A percentile compares a stretch with the other conserved stretches of the same genome.
phyloP scores from a whole-genome alignment of 2,329 filamentous ascomycete species.

The Stemphylium vesicarium region DNA sequence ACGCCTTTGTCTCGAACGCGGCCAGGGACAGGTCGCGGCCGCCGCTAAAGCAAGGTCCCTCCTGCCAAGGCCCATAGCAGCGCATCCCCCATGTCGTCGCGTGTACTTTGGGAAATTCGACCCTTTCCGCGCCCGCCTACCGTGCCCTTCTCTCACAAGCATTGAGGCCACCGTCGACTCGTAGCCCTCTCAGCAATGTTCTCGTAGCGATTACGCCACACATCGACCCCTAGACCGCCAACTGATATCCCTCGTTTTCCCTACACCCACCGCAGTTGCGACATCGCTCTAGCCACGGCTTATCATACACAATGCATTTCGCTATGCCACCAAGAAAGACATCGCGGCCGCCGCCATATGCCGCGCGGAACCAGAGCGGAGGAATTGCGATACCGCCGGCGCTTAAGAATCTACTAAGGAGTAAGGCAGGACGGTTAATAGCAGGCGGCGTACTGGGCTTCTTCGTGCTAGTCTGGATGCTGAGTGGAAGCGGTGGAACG shows the following conservation, averaged over 20 bases:
- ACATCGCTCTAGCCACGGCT: slow-evolving; percentile 24
- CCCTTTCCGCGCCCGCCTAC: slow-evolving; percentile 17
- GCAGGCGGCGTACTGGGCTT: slow-evolving; percentile 63
- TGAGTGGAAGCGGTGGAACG: slow-evolving; percentile 38
- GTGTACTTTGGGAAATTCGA: slow-evolving; percentile 18
- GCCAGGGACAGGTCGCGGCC: slow-evolving; percentile 1
- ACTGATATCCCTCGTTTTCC: slow-evolving; percentile 31
- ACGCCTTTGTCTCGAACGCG: background rate
- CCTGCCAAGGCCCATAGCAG: slow-evolving; percentile 22
- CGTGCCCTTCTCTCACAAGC: background rate
- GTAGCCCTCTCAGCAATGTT: slow-evolving; percentile 21
- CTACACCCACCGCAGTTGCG: slow-evolving; percentile 7
- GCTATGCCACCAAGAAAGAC: slow-evolving; percentile 86
- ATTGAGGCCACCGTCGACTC: background rate
- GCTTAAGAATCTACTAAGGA: slow-evolving; percentile 55
- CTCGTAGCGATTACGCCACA: slow-evolving; percentile 16
- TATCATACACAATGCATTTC: slow-evolving; percentile 71
- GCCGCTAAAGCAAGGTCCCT: slow-evolving; percentile 24
- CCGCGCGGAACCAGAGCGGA: slow-evolving; percentile 60
- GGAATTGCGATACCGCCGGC: slow-evolving; percentile 51
- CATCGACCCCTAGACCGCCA: slow-evolving; percentile 5
- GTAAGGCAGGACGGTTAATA: slow-evolving; percentile 65
- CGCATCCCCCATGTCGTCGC: slow-evolving; percentile 20
- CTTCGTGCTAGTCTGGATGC: slow-evolving; percentile 52
- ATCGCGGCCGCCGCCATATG: slow-evolving; percentile 76